Percentiles rank a stretch among this genome's conserved stretches.
phyloP scores from a whole-genome alignment of 495 filamentous ascomycete species.

The Xylaria nigripes region DNA sequence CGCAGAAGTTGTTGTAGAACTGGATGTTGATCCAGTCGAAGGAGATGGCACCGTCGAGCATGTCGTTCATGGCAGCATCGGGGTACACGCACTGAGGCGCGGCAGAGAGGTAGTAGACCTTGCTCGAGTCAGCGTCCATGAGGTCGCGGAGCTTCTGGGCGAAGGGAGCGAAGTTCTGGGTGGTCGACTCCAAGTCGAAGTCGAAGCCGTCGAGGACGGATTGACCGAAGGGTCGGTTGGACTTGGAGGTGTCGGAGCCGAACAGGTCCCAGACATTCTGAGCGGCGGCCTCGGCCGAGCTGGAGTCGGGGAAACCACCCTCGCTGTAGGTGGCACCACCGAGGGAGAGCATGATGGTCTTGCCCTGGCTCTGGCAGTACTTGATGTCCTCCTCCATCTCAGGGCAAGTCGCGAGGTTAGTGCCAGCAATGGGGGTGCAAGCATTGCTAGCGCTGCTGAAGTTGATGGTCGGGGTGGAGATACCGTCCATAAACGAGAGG shows the following conservation, averaged over 20 bases:
- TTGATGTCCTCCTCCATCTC: constrained; percentile 60
- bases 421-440: constrained; percentile 51
- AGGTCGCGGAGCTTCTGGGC: constrained; percentile 46
- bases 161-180: constrained; percentile 46
- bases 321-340: constrained; percentile 57
- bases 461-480: constrained; percentile 49
- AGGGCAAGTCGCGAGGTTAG: constrained; percentile 51
- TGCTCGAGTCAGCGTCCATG: constrained; percentile 41
- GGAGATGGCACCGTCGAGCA: constrained; percentile 43
- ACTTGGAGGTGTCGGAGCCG: constrained; percentile 39
- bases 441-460: constrained; percentile 52
- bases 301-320: constrained; percentile 48
- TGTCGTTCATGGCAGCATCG: constrained; percentile 50
- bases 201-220: constrained; percentile 66
- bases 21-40: constrained; percentile 64
- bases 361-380: constrained; percentile 56
- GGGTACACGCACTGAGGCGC: constrained; percentile 63
- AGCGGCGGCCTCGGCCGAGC: constrained; percentile 49
- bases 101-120: constrained; percentile 52
- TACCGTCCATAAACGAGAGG: constrained; percentile 51
- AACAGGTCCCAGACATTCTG: constrained; percentile 60
- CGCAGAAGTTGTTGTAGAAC: constrained; percentile 64
- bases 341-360: constrained; percentile 60
- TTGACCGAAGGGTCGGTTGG: constrained; percentile 54
- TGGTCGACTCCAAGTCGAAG: constrained; percentile 52